Evolutionary conservation across 2,329 filamentous ascomycete species (phyloP), one percentile per base, ranked within the genome.

Genomic region (Talaromyces funiculosus): DNA sequence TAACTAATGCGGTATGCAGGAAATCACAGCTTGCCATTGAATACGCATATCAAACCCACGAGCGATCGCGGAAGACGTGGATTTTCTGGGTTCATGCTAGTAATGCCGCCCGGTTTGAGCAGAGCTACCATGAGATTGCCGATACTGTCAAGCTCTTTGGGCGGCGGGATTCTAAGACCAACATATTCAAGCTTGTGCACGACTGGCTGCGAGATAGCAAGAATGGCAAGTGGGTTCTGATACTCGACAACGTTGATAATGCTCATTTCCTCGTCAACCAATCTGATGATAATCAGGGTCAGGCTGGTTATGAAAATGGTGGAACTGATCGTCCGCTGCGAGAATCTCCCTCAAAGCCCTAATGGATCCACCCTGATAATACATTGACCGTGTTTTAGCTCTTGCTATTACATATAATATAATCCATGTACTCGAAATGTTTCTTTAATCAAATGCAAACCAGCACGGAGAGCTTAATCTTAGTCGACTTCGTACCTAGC

Each of bases 11-110:
- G 0, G 4, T 3, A 33, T 56, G 29, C 4, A 74, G 72, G 33
- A 74, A 74, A 62, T 72, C 72, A 43, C 69, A 73, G 67, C 67
- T 74, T 55, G 70, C 72, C 9, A 77, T 78, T 53, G 65, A 76
- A 66, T 77, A 76, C 53, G 67, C 68, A 0, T 69, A 77, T 60
- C 64, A 62, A 51, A 61, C 66, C n/a, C 65, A 63, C 61, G 62
- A 69, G 24, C 69, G 63, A 22, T 5, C 4, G 1, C 67, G 68
- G 0, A 33, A 67, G n/a, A 71, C 65, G 16, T 73, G 66, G 65
- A 64, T 77, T 33, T 76, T 77, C 67, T 51, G 43, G 43, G 8
- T 43, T 22, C 40, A 43, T 43, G 40, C 40, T 2, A 43, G 40
- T 24, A 43, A 43, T 3, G 45, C 24, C 18, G 47, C 18, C 38